Percentiles rank a stretch among this genome's conserved stretches.
phyloP scores from a whole-genome alignment of 2,329 filamentous ascomycete genomes.

The Claviceps africana region DNA sequence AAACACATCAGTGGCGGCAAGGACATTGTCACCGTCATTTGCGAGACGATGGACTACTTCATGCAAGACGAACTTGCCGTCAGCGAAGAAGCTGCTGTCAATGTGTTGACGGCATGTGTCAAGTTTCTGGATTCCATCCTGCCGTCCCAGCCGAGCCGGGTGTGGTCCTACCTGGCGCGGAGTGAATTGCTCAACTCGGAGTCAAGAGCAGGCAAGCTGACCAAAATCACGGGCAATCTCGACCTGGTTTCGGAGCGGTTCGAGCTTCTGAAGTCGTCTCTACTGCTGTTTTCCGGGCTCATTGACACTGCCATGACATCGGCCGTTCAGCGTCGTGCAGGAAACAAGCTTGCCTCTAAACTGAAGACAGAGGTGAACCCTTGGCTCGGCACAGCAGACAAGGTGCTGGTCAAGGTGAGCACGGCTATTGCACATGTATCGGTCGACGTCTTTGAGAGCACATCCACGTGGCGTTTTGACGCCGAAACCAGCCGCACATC shows the following conservation, averaged over 20 bases:
- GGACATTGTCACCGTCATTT: slow-evolving; percentile 70
- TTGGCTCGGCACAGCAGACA: slow-evolving; percentile 63
- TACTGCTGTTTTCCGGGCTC: slow-evolving; percentile 60
- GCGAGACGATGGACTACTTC: slow-evolving; percentile 67
- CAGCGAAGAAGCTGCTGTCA: slow-evolving; percentile 50
- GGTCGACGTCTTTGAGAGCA: slow-evolving; percentile 76
- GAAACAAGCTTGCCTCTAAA: slow-evolving; percentile 32
- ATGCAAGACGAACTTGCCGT: slow-evolving; percentile 42
- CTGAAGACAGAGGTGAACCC: slow-evolving; percentile 35
- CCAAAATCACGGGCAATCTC: slow-evolving; percentile 64
- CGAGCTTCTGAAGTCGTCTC: slow-evolving; percentile 59
- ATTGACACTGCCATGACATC: slow-evolving; percentile 62
- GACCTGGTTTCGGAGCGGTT: slow-evolving; percentile 68
- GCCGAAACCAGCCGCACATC: slow-evolving; percentile 52
- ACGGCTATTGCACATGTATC: slow-evolving; percentile 60
- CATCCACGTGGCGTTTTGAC: slow-evolving; percentile 71
- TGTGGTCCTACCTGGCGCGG: slow-evolving; percentile 80
- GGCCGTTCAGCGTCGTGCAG: slow-evolving; percentile 50
- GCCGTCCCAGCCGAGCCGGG: slow-evolving; percentile 60
- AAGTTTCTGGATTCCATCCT: slow-evolving; percentile 67
- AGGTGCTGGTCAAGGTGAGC: slow-evolving; percentile 58
- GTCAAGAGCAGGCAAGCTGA: slow-evolving; percentile 61
- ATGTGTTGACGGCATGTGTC: slow-evolving; percentile 55
- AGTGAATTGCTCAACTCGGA: slow-evolving; percentile 68
- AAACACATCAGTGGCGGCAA: slow-evolving; percentile 42